Conservation (phyloP, 1,284 basidiomycete species). For the Peniophora sp. region DNA sequence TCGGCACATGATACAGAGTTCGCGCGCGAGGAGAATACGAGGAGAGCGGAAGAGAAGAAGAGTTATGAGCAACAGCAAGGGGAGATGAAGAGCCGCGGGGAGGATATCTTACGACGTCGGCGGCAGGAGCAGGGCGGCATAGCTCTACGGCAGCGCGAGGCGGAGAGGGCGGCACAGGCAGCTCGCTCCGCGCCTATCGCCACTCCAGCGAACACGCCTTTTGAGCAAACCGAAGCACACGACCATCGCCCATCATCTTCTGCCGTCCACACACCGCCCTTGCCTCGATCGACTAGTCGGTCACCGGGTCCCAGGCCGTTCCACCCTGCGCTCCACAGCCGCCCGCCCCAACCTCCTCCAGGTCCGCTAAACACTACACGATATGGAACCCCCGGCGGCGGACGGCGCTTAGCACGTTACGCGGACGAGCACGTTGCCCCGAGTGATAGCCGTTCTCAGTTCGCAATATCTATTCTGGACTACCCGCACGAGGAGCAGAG, state of each 20-base stretch:
- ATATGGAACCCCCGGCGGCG: neutral
- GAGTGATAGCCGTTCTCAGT: too few relatives aligned
- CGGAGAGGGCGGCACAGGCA: conserved; percentile 27
- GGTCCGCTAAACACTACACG: neutral
- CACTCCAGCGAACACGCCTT: conserved; percentile 19
- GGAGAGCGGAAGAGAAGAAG: conserved; percentile 5
- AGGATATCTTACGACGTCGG: conserved; percentile 16
- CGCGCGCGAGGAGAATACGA: conserved; percentile 9
- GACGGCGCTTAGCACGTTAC: neutral
- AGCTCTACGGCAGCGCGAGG: conserved; percentile 37
- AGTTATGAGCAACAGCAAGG: conserved; percentile 15
- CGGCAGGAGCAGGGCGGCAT: conserved; percentile 39
- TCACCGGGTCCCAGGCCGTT: neutral
- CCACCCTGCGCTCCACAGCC: conserved; percentile 2
- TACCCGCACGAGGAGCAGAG: conserved; percentile 4
- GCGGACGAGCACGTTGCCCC: neutral
- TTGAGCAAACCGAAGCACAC: conserved; percentile 30
- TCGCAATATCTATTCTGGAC: too few relatives aligned
- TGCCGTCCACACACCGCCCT: conserved; percentile 1
- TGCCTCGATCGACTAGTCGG: neutral
- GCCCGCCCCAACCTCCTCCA: neutral
- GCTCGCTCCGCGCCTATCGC: conserved; percentile 15
- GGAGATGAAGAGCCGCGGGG: conserved; percentile 17
- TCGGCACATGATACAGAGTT: neutral
- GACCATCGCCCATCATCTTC: conserved; percentile 8